These are phyloP conservation scores for Dictyostelium firmibasis DNA, from an alignment of 78 protist genomes.

Conservation along the genomic window DNA sequence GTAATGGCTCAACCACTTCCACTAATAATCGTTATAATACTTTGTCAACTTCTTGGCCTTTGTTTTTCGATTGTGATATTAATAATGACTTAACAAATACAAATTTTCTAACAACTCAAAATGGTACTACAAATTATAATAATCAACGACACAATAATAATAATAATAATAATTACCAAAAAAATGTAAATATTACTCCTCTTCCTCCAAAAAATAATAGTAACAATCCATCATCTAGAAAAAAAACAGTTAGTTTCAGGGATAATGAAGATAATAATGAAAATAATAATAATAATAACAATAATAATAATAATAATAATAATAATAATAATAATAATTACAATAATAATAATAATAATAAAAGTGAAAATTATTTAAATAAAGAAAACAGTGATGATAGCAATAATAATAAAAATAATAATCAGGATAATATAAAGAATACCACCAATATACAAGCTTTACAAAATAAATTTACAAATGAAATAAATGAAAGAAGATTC, in stretches of 20 bases:
- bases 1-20: not conserved
- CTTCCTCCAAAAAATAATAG: not conserved
- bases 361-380: not conserved
- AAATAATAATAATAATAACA: not conserved
- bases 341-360: too few relatives aligned
- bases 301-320: not conserved
- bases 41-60: not conserved
- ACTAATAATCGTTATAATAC: not conserved
- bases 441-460: not conserved
- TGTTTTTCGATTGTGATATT: conserved; percentile 7
- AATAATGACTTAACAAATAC: not conserved
- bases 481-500: not conserved
- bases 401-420: not conserved
- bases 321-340: not conserved
- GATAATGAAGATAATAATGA: not conserved
- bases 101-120: not conserved
- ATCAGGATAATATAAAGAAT: too few relatives aligned
- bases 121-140: not conserved
- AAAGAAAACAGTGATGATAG: not conserved
- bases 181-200: not conserved
- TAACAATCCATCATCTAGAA: not conserved
- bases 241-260: conserved; percentile 26
- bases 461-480: not conserved
- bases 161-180: not conserved
- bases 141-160: not conserved